Evolutionary conservation across 257 asterid genomes (phyloP).

Genomic region (Perilla frutescens): DNA sequence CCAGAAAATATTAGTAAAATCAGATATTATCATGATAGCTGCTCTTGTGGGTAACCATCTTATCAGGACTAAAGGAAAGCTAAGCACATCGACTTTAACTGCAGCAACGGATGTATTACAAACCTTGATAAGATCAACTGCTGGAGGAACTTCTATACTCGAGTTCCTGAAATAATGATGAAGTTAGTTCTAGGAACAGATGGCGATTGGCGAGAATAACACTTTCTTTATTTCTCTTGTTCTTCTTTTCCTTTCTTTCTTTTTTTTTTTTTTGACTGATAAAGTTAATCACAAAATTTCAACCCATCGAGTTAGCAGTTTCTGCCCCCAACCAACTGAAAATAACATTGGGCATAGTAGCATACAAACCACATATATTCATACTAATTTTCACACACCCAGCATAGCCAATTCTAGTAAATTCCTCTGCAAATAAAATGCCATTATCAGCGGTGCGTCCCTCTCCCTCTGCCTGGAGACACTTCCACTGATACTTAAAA

Average conservation of each 20-base stretch:
- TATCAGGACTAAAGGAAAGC: neutral
- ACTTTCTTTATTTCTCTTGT: neutral
- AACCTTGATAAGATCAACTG: constrained; percentile 66
- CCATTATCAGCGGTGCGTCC: neutral
- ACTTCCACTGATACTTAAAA: constrained; percentile 1
- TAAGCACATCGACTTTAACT: neutral
- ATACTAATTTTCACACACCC: neutral
- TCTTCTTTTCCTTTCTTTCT: neutral
- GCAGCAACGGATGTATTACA: constrained; percentile 27
- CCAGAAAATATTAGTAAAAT: neutral
- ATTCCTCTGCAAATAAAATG: neutral
- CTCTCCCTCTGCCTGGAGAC: neutral
- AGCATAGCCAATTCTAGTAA: too few relatives aligned
- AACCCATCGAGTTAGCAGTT: neutral
- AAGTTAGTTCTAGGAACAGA: constrained; percentile 30
- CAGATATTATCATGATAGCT: constrained; percentile 20
- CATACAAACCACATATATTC: neutral
- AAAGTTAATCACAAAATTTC: neutral
- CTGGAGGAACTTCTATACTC: constrained; percentile 54
- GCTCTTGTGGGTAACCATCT: constrained; percentile 13
- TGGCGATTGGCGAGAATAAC: neutral
- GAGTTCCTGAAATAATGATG: constrained; percentile 63
- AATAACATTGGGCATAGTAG: neutral
- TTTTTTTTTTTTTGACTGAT: neutral
- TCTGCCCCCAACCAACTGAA: too few relatives aligned